A percentile compares a stretch with the other conserved stretches of the same genome.
Evolutionary conservation across 2,329 filamentous ascomycete species (phyloP).

Genomic region (Aspergillus sp.): DNA sequence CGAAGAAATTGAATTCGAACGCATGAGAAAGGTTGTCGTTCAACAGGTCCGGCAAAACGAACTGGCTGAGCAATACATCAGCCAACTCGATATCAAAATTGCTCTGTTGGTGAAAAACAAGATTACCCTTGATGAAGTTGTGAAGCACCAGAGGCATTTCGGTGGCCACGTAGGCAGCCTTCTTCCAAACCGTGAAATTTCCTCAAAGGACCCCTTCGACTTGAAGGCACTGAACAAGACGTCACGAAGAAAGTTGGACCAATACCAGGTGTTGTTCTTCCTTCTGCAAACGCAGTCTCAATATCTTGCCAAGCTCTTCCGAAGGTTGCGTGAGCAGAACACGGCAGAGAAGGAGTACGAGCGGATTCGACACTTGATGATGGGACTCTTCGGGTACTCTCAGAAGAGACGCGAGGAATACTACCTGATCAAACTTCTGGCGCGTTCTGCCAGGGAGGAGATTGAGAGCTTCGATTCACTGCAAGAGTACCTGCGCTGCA

Average conservation of each 20-base stretch:
- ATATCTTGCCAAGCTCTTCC: constrained; percentile 87
- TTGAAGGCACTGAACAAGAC: constrained; percentile 97
- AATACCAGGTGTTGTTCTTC: constrained; percentile 97
- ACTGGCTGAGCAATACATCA: constrained; percentile 95
- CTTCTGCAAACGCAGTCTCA: constrained; percentile 94
- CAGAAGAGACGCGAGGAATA: constrained; percentile 97
- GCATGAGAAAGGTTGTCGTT: constrained; percentile 90
- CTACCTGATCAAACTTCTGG: constrained; percentile 86
- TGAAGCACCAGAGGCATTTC: constrained; percentile 94
- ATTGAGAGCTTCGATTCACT: constrained; percentile 70
- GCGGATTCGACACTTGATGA: constrained; percentile 86
- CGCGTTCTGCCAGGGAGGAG: constrained; percentile 80
- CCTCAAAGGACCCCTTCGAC: constrained; percentile 89
- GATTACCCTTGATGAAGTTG: constrained; percentile 95
- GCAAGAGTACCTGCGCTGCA: constrained; percentile 84
- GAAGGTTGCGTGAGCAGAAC: constrained; percentile 75
- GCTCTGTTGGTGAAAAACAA: constrained; percentile 98
- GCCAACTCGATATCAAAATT: constrained; percentile 98
- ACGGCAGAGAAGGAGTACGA: constrained; percentile 90
- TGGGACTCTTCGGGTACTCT: constrained; percentile 95
- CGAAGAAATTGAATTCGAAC: constrained; percentile 95
- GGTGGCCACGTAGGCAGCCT: constrained; percentile 84
- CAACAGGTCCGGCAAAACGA: constrained; percentile 97
- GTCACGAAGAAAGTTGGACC: constrained; percentile 90
- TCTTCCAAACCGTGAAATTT: constrained; percentile 82